Evolutionary conservation across 2,329 filamentous ascomycete genomes (phyloP).

Genomic region (Macrophomina tecta): DNA sequence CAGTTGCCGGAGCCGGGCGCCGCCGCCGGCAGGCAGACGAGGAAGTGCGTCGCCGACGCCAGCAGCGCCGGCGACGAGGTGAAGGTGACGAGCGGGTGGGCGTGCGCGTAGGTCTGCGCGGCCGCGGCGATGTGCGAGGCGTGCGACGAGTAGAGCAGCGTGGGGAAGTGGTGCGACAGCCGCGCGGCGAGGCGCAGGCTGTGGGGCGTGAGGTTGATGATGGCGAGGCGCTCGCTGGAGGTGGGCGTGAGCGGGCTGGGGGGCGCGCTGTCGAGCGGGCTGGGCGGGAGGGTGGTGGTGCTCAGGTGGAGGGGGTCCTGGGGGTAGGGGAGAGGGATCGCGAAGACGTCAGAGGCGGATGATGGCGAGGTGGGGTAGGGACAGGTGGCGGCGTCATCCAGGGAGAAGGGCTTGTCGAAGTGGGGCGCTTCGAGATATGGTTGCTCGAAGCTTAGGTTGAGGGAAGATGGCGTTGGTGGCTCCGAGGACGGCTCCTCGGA

Average conservation of each 20-base stretch:
- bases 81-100: neutral
- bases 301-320: neutral
- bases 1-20: neutral
- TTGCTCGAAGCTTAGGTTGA: neutral
- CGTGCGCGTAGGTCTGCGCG: neutral
- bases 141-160: neutral
- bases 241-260: neutral
- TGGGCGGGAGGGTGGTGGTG: neutral
- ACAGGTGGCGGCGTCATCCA: neutral
- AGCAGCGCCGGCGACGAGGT: neutral
- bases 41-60: neutral
- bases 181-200: neutral
- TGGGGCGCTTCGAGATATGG: neutral
- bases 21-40: neutral
- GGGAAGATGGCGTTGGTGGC: no score
- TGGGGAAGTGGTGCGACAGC: neutral
- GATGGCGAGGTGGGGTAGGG: neutral
- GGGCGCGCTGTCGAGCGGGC: neutral
- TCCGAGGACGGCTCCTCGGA: neutral
- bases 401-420: neutral
- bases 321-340: neutral
- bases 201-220: neutral
- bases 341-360: no score
- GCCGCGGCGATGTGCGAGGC: neutral
- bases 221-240: neutral